Base-by-base conservation (phyloP, 2,329 filamentous ascomycete genomes). In the Aspergillus costaricaensis region DNA sequence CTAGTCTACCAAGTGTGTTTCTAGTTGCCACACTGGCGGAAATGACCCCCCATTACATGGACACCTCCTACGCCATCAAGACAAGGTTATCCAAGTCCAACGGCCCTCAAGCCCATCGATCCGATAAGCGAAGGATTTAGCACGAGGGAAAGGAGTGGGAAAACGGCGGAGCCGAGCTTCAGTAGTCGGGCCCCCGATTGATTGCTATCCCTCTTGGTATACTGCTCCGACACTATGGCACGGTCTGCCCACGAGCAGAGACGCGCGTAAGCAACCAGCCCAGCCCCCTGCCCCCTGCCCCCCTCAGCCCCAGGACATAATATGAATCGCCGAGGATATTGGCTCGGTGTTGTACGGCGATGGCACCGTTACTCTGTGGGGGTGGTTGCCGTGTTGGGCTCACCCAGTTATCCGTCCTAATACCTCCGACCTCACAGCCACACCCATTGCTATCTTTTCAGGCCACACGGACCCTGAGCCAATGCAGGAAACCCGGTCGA, bases 401-500 rank as follows among this genome's bases (percentile, higher is more conserved):
- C 12, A 36, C 12, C 12, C 32, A 36, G 32, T 0, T 36, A 36
- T 14, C 32, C 32, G 12, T 14, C 32, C 32, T 36, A 36, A 15
- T 36, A 36, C 32, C 32, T 36, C 32, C 32, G 32, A 36, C 32
- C 32, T 36, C 32, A 36, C 32, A 36, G 32, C 32, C 32, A 36
- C 32, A 36, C 10, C 32, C 32, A 36, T 36, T 12, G 32, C 32
- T 36, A 36, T 36, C 32, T 36, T 14, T 47, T 19, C 12, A 23
- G 39, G 55, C 38, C 52, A 57, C 61, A 65, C 60, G 51, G 57
- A 55, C 62, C 59, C 55, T 59, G 59, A 57, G 23, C 41, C 56
- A 52, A 60, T 61, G 58, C 64, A 63, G 55, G 62, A 43, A 47
- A 57, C 60, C 57, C 51, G 57, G 39, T 47, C 50, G 38, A 54